Evolutionary conservation across 768 basidiomycete species (phyloP).

Genomic region (Boletus huronensis): DNA sequence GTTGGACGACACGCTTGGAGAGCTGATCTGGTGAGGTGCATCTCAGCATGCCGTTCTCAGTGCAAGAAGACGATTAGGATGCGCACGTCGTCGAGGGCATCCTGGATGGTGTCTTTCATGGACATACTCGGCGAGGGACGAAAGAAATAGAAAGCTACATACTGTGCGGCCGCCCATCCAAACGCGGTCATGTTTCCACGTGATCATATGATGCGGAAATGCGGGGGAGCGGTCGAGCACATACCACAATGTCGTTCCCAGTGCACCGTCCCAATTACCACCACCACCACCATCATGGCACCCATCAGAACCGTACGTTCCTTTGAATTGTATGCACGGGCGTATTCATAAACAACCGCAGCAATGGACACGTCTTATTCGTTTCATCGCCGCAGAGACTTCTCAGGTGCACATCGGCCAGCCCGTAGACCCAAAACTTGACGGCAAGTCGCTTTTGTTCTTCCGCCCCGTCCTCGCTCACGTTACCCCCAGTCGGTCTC

Average conservation of each 20-base stretch:
- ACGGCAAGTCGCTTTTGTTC: conserved; percentile 41
- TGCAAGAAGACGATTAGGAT: not conserved
- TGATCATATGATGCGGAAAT: conserved; percentile 25
- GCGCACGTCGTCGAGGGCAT: conserved; percentile 68
- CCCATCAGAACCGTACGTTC: conserved; percentile 54
- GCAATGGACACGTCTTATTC: conserved; percentile 75
- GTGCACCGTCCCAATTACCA: not conserved
- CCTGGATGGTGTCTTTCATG: conserved; percentile 50
- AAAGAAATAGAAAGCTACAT: too few species aligned
- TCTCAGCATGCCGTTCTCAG: conserved; percentile 9
- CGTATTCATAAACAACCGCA: conserved; percentile 2
- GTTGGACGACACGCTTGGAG: conserved; percentile 52
- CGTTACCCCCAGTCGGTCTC: conserved; percentile 50
- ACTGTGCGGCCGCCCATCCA: too few species aligned
- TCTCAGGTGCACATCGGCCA: conserved; percentile 72
- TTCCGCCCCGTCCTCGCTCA: not conserved
- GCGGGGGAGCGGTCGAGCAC: conserved; percentile 7
- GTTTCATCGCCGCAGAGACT: conserved; percentile 77
- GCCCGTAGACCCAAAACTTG: conserved; percentile 63
- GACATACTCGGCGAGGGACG: too few species aligned
- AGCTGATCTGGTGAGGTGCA: conserved; percentile 50
- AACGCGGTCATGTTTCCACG: conserved; percentile 21
- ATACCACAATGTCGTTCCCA: conserved; percentile 1
- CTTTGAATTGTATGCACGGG: not conserved
- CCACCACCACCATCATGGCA: conserved; percentile 42